A percentile compares a stretch with the other conserved stretches of the same genome.
These are phyloP conservation scores for Eutypella sp. DNA, from an alignment of 2,329 filamentous ascomycete species.

Conservation along the genomic window DNA sequence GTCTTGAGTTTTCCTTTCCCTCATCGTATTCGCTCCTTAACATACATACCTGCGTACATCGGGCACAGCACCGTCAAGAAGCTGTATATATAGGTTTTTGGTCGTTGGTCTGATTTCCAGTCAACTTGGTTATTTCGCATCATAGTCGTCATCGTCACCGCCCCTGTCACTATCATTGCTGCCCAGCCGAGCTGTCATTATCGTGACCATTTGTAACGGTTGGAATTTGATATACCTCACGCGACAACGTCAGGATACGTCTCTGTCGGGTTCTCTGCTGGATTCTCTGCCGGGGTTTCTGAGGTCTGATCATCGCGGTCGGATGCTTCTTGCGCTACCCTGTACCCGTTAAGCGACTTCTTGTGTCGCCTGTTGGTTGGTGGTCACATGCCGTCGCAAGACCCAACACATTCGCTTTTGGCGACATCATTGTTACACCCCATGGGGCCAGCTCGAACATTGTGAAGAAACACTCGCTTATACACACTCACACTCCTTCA, in stretches of 20 bases:
- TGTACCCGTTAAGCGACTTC: neutral
- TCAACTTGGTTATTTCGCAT: neutral
- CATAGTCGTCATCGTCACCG: too few relatives aligned
- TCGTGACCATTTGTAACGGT: neutral
- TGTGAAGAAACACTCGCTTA: neutral
- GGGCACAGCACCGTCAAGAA: too few relatives aligned
- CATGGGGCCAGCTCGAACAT: neutral
- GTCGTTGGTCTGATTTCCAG: neutral
- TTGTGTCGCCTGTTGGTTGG: neutral
- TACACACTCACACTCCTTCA: neutral
- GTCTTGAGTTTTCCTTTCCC: neutral
- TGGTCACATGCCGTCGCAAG: neutral
- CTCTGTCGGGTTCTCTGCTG: neutral
- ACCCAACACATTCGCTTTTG: neutral
- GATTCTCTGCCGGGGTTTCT: neutral
- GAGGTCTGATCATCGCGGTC: neutral
- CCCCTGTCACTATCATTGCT: too few relatives aligned
- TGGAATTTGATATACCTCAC: neutral
- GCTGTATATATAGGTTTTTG: neutral
- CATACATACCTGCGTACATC: too few relatives aligned
- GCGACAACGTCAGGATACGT: neutral
- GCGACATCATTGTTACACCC: neutral
- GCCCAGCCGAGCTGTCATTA: neutral
- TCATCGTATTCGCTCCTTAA: neutral
- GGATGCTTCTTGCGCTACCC: neutral